A percentile compares a stretch with the other conserved stretches of the same genome.
phyloP scores from a whole-genome alignment of 106 monocot species.

The Acorus gramineus region DNA sequence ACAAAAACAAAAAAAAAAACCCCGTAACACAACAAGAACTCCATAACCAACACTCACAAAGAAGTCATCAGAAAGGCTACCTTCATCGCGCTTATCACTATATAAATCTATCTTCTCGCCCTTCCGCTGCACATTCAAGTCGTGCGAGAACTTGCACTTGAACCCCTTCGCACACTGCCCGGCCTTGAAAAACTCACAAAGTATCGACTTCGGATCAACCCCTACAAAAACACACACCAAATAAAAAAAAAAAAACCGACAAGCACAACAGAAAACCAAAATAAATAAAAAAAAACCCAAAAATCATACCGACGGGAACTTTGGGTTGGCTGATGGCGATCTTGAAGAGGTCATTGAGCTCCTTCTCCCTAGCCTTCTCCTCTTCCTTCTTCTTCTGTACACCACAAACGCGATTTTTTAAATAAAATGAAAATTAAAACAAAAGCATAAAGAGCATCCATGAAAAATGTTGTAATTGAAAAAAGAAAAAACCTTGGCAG shows the following conservation, averaged over 20 bases:
- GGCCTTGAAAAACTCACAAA: constrained; percentile 94
- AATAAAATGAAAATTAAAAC: constrained; percentile 4
- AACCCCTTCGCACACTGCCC: constrained; percentile 90
- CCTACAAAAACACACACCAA: constrained; percentile 29
- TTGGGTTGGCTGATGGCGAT: constrained; percentile 86
- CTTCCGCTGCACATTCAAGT: constrained; percentile 94
- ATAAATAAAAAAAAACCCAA: neutral
- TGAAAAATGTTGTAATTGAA: neutral
- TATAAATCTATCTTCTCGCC: constrained; percentile 93
- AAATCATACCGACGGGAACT: constrained; percentile 61
- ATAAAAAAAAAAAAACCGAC: neutral
- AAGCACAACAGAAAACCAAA: neutral
- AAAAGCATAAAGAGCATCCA: neutral
- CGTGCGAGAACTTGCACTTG: constrained; percentile 96
- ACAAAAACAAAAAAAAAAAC: neutral
- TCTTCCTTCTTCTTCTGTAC: constrained; percentile 96
- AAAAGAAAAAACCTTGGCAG: constrained; percentile 44
- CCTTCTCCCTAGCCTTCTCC: constrained; percentile 90
- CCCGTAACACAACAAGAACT: neutral
- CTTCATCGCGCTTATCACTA: constrained; percentile 77
- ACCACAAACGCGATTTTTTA: neutral
- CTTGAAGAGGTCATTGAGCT: constrained; percentile 94
- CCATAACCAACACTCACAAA: neutral
- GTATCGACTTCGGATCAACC: constrained; percentile 94
- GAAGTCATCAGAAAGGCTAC: constrained; percentile 3